Conservation (phyloP, 2,329 filamentous ascomycete species). For the Bipolaris cookei region DNA sequence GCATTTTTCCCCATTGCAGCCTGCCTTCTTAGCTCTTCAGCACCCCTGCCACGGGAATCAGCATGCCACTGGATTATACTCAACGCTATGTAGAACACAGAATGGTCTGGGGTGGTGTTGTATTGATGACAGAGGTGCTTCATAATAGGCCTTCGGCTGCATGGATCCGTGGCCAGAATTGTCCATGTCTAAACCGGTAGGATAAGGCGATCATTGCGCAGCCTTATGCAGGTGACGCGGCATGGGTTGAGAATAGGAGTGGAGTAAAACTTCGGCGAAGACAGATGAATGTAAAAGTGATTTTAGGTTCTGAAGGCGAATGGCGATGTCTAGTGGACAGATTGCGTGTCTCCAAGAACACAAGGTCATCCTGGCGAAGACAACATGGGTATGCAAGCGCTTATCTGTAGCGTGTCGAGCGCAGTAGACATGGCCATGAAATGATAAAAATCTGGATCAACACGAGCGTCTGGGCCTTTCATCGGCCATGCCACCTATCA, state of each 20-base stretch:
- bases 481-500: background rate
- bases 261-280: background rate
- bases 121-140: background rate
- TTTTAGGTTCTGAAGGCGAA: background rate
- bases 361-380: slow-evolving; percentile 1
- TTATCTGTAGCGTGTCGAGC: background rate
- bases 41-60: background rate
- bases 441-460: background rate
- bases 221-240: background rate
- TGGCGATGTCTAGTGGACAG: background rate
- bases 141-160: slow-evolving; percentile 3
- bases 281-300: background rate
- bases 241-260: background rate
- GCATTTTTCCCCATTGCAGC: background rate
- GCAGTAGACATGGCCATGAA: background rate
- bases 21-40: background rate
- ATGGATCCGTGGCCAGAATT: background rate
- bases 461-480: background rate
- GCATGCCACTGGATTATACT: background rate
- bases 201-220: slow-evolving; percentile 1
- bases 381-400: background rate
- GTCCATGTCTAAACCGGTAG: background rate
- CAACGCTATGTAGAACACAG: too few species aligned
- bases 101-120: background rate
- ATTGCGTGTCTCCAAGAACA: background rate